A percentile compares a stretch with the other conserved stretches of the same genome.
phyloP scores from a whole-genome alignment of 805 yeast species.

The Metschnikowia koreensis region DNA sequence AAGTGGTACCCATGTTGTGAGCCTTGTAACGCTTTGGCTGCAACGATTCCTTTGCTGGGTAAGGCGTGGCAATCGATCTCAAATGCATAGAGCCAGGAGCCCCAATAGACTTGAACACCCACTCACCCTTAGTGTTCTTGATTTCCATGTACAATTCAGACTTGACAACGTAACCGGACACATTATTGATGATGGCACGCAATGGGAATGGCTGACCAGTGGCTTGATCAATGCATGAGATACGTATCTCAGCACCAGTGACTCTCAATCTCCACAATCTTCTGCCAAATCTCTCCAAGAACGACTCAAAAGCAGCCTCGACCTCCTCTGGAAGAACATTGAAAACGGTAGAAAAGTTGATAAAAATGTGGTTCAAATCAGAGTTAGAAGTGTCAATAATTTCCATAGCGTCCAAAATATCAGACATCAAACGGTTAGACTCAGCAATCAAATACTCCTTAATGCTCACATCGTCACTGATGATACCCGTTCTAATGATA shows the following conservation, averaged over 20 bases:
- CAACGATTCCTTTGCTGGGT: conserved; percentile 95
- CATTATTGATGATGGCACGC: conserved; percentile 94
- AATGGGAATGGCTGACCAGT: conserved; percentile 92
- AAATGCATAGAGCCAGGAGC: conserved; percentile 96
- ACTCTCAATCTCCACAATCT: conserved; percentile 95
- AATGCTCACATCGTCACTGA: conserved; percentile 88
- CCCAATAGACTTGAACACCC: conserved; percentile 96
- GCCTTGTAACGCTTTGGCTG: conserved; percentile 99
- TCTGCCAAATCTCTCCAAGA: conserved; percentile 95
- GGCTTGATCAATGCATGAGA: conserved; percentile 85
- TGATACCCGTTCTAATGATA: conserved; percentile 92
- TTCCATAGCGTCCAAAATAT: conserved; percentile 91
- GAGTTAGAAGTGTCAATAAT: conserved; percentile 92
- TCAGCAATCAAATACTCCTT: conserved; percentile 94
- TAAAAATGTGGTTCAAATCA: conserved; percentile 94
- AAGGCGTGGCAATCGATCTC: conserved; percentile 93
- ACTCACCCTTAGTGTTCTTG: conserved; percentile 86
- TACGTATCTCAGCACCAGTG: conserved; percentile 96
- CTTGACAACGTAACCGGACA: conserved; percentile 95
- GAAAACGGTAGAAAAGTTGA: conserved; percentile 94
- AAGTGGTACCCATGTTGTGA: conserved; percentile 96
- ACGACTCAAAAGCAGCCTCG: conserved; percentile 96
- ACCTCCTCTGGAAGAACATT: conserved; percentile 93
- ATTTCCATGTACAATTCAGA: conserved; percentile 94
- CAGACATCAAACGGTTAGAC: conserved; percentile 94